phyloP scores from a whole-genome alignment of 164 flowering plant species.

The Berberis vulgaris region DNA sequence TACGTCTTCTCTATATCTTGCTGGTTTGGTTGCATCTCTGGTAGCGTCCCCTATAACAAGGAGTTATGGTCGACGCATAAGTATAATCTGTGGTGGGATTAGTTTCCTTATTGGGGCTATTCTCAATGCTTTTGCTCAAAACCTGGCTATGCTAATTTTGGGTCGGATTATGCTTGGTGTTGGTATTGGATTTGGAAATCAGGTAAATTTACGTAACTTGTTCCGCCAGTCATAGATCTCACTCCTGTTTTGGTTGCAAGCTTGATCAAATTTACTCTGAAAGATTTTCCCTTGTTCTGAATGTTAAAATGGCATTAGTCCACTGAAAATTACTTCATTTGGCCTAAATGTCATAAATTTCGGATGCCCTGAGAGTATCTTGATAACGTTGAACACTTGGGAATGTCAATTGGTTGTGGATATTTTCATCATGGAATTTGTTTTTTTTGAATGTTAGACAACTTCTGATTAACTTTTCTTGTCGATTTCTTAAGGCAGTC shows the following conservation, averaged over 20 bases:
- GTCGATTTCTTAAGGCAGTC: conserved; percentile 47
- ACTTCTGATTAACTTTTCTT: neutral
- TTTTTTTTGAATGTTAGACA: neutral
- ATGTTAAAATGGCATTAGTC: no score
- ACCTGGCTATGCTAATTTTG: conserved; percentile 64
- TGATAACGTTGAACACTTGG: no score
- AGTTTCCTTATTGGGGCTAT: conserved; percentile 69
- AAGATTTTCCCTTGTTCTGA: no score
- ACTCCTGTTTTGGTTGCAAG: no score
- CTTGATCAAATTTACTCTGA: no score
- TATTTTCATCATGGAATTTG: no score
- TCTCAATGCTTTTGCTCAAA: conserved; percentile 59
- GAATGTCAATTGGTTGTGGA: neutral
- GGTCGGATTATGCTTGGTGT: conserved; percentile 93
- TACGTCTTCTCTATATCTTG: conserved; percentile 84
- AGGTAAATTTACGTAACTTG: conserved; percentile 30
- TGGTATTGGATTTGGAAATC: conserved; percentile 94
- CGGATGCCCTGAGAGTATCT: no score
- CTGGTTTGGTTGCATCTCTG: conserved; percentile 69
- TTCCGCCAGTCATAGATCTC: neutral
- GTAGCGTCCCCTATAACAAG: conserved; percentile 71
- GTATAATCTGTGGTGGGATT: conserved; percentile 70
- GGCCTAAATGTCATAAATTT: no score
- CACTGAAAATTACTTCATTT: no score
- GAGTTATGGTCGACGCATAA: conserved; percentile 55